A percentile compares a stretch with the other conserved stretches of the same genome.
These are phyloP conservation scores for Termitomyces sp. DNA, from an alignment of 768 basidiomycete species.

Conservation along the genomic window DNA sequence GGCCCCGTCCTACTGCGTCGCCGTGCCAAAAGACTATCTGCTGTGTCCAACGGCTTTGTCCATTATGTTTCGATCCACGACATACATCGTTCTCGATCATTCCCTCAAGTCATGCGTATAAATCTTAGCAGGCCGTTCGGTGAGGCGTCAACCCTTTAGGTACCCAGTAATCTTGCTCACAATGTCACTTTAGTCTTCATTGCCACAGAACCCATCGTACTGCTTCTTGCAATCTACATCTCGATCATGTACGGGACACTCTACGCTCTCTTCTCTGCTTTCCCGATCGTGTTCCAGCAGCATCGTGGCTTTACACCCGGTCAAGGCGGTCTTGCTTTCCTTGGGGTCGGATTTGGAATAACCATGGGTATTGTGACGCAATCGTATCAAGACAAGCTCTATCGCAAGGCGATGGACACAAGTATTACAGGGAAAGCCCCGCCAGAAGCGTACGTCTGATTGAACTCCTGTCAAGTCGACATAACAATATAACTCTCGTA, in stretches of 20 bases:
- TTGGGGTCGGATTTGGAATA: slow-evolving; percentile 58
- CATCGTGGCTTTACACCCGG: slow-evolving; percentile 48
- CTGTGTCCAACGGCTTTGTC: slow-evolving; percentile 31
- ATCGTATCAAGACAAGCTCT: slow-evolving; percentile 49
- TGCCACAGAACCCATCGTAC: slow-evolving; percentile 58
- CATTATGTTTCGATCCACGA: slow-evolving; percentile 49
- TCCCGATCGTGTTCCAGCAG: slow-evolving; percentile 52
- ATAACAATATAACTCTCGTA: slow-evolving; percentile 14
- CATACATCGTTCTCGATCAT: slow-evolving; percentile 33
- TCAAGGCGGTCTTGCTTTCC: slow-evolving; percentile 54
- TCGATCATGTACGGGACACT: slow-evolving; percentile 57
- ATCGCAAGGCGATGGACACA: slow-evolving; percentile 41
- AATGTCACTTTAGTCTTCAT: slow-evolving; percentile 39
- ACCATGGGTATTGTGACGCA: slow-evolving; percentile 43
- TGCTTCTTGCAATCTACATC: slow-evolving; percentile 51
- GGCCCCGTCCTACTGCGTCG: slow-evolving; percentile 54
- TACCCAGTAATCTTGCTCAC: background rate
- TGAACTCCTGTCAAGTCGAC: background rate
- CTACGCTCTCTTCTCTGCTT: slow-evolving; percentile 60
- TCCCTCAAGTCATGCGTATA: slow-evolving; percentile 33
- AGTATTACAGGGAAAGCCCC: slow-evolving; percentile 45
- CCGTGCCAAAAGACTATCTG: slow-evolving; percentile 39
- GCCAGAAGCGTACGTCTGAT: slow-evolving; percentile 48
- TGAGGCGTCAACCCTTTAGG: slow-evolving; percentile 19
- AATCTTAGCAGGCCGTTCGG: slow-evolving; percentile 55